A percentile compares a stretch with the other conserved stretches of the same genome.
Evolutionary conservation across 108 stramenopile species (phyloP).

Genomic region (Conticribra guillardii): DNA sequence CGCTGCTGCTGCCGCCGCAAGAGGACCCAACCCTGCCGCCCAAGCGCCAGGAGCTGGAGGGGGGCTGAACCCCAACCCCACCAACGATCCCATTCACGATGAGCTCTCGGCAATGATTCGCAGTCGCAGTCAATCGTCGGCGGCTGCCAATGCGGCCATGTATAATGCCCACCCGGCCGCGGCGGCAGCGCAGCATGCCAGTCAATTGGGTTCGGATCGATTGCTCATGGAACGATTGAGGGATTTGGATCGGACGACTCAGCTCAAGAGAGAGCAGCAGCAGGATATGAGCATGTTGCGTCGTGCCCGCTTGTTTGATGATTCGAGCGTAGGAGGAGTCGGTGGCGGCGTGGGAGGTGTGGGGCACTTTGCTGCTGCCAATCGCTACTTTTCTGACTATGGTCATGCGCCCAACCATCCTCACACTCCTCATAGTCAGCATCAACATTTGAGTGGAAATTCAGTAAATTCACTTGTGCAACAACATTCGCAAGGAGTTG

Average conservation of each 20-base stretch:
- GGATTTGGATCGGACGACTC: constrained; percentile 16
- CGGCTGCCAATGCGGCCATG: too few relatives aligned
- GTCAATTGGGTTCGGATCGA: constrained; percentile 10
- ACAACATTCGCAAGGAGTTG: constrained; percentile 2
- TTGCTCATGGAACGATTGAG: constrained; percentile 32
- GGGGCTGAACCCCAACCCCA: constrained; percentile 1
- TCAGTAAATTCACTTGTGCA: too few relatives aligned
- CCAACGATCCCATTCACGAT: constrained; percentile 27
- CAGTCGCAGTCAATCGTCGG: constrained; percentile 3
- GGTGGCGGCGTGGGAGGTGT: neutral
- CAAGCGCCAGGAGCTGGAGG: neutral
- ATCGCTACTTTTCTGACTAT: neutral
- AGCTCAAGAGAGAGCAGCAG: constrained; percentile 17
- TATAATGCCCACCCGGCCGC: too few relatives aligned
- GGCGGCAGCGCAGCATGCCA: constrained; percentile 4
- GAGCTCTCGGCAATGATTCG: constrained; percentile 21
- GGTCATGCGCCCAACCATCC: neutral
- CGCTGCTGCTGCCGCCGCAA: neutral
- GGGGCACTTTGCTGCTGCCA: neutral
- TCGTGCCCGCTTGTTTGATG: neutral
- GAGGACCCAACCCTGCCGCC: neutral
- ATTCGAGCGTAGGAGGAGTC: neutral
- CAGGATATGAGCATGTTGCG: constrained; percentile 17
- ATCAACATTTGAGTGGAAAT: too few relatives aligned
- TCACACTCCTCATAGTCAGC: too few relatives aligned